Conservation (phyloP, 75 land plant species). For the Pinus albicaulis region DNA sequence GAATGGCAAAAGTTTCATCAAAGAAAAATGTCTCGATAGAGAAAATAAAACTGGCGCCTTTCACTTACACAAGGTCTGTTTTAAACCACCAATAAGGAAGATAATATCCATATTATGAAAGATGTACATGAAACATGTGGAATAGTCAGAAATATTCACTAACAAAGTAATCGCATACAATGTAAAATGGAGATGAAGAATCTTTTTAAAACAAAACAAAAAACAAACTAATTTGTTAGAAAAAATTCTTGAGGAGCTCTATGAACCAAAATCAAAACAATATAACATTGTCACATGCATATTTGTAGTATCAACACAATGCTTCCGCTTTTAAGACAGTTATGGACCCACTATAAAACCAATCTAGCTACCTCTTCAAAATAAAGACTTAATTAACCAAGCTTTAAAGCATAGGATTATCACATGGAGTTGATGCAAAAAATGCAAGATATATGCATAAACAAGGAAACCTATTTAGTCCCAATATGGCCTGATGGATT, state of each 20-base stretch:
- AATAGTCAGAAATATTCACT: neutral
- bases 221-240: neutral
- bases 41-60: neutral
- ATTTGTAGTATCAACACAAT: neutral
- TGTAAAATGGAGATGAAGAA: neutral
- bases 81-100: neutral
- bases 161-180: neutral
- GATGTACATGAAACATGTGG: neutral
- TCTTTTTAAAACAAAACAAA: neutral
- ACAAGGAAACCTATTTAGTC: neutral
- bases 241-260: neutral
- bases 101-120: neutral
- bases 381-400: neutral
- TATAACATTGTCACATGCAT: neutral
- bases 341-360: neutral
- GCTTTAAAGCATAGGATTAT: neutral
- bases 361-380: constrained; percentile 6
- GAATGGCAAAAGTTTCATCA: neutral
- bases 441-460: neutral
- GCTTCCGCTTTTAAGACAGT: neutral
- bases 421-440: neutral
- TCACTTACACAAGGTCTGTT: neutral
- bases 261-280: neutral
- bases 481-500: neutral
- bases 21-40: neutral